A percentile compares a stretch with the other conserved stretches of the same genome.
Evolutionary conservation across 1,284 basidiomycete species (phyloP).

Genomic region (Melampsora americana): DNA sequence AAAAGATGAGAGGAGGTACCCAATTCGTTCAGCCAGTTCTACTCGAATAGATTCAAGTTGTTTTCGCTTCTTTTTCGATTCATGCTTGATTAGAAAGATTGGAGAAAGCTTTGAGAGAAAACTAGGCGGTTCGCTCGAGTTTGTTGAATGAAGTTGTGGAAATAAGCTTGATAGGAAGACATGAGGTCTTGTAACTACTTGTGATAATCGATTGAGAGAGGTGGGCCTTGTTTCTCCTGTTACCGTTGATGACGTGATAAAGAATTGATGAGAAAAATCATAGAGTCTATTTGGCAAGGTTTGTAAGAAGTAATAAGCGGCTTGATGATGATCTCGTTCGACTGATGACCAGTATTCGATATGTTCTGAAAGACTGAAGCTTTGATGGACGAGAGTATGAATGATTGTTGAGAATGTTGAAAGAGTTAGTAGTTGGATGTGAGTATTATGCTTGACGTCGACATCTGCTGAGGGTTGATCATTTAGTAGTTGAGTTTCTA

Average conservation of each 20-base stretch:
- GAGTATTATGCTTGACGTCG: too few species aligned
- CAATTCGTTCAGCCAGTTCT: slow-evolving; percentile 30
- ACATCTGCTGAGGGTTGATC: too few species aligned
- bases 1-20: slow-evolving; percentile 10
- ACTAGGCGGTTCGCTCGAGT: not conserved
- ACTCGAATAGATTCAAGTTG: slow-evolving; percentile 6
- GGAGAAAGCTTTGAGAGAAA: slow-evolving; percentile 29
- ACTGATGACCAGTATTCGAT: slow-evolving; percentile 24
- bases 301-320: slow-evolving; percentile 20
- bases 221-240: not conserved
- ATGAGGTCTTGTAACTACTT: not conserved
- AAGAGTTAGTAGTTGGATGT: too few species aligned
- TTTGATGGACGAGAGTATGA: slow-evolving; percentile 5
- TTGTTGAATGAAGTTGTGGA: not conserved
- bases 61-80: slow-evolving; percentile 22
- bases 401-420: too few species aligned
- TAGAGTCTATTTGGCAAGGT: slow-evolving; percentile 11
- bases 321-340: slow-evolving; percentile 10
- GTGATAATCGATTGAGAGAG: not conserved
- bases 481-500: too few species aligned
- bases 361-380: slow-evolving; percentile 13
- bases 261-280: slow-evolving; percentile 1
- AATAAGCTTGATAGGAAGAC: slow-evolving; percentile 11
- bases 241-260: not conserved
- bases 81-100: slow-evolving; percentile 23